Evolutionary conservation across 176 grass and related monocot genomes (phyloP).

Genomic region (Oryza coarctata): DNA sequence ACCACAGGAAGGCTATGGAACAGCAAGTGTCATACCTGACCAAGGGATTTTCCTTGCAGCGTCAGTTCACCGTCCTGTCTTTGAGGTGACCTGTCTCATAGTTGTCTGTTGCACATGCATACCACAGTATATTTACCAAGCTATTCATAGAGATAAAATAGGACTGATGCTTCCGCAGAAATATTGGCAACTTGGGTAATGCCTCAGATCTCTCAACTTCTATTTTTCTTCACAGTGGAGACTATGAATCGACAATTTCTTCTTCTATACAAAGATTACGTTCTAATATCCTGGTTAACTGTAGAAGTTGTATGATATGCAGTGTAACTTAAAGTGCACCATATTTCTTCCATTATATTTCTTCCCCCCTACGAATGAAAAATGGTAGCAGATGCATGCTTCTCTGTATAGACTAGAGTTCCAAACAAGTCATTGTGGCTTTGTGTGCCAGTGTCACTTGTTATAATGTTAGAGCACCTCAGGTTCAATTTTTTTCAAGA

Average conservation of each 20-base stretch:
- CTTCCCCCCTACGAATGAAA: background rate
- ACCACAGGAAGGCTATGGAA: slow-evolving; percentile 97
- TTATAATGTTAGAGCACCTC: background rate
- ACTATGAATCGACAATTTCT: slow-evolving; percentile 27
- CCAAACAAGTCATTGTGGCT: background rate
- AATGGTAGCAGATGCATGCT: background rate
- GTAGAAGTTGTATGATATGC: background rate
- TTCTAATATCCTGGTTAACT: background rate
- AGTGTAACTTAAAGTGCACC: background rate
- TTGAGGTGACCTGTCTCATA: slow-evolving; percentile 59
- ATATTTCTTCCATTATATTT: background rate
- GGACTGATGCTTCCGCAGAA: slow-evolving; percentile 78
- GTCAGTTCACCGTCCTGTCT: slow-evolving; percentile 96
- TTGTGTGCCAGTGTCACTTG: background rate
- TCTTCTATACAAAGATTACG: slow-evolving; percentile 1
- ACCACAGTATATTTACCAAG: slow-evolving; percentile 18
- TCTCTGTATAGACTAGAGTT: background rate
- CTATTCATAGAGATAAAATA: slow-evolving; percentile 47
- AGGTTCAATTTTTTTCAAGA: slow-evolving; percentile 4
- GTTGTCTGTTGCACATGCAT: background rate
- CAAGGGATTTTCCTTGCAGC: slow-evolving; percentile 97
- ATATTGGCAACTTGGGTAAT: slow-evolving; percentile 84
- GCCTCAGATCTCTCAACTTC: slow-evolving; percentile 18
- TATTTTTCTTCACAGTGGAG: slow-evolving; percentile 20
- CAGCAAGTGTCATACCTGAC: slow-evolving; percentile 76